Conservation (phyloP, 2,329 filamentous ascomycete genomes). For the Neocatenulostroma microsporum region DNA sequence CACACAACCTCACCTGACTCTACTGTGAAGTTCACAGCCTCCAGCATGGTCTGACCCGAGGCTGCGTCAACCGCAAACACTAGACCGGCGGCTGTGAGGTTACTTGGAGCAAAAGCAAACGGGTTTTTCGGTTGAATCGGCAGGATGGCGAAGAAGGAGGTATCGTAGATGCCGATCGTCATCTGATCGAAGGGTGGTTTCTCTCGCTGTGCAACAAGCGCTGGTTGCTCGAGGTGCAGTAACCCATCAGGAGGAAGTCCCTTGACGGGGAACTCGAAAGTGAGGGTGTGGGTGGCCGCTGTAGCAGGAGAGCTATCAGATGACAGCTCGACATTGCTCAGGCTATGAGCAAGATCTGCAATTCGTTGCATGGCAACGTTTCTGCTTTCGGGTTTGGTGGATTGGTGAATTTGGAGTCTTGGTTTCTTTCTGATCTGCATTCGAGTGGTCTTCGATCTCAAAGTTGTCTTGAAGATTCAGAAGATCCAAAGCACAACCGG, state of each 20-base stretch:
- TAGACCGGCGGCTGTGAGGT: background rate
- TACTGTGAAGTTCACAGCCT: background rate
- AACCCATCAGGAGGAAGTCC: background rate
- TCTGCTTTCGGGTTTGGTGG: too few relatives aligned
- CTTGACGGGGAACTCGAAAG: background rate
- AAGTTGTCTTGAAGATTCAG: too few relatives aligned
- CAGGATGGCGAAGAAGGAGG: background rate
- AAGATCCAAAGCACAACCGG: too few relatives aligned
- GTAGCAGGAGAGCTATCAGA: background rate
- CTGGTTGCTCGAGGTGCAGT: background rate
- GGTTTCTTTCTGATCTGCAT: too few relatives aligned
- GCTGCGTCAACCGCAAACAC: background rate
- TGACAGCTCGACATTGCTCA: background rate
- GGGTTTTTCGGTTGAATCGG: background rate
- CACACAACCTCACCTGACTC: background rate
- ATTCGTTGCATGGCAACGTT: too few relatives aligned
- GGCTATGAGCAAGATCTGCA: background rate
- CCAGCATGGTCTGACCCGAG: background rate
- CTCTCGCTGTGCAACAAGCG: background rate
- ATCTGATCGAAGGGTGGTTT: background rate
- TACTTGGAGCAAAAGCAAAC: background rate
- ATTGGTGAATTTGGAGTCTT: too few relatives aligned
- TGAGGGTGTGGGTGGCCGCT: background rate
- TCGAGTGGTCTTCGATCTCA: too few relatives aligned
- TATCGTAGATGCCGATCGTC: background rate